Evolutionary conservation across 805 yeast genomes (phyloP).

Genomic region (Yamadazyma insecticola): DNA sequence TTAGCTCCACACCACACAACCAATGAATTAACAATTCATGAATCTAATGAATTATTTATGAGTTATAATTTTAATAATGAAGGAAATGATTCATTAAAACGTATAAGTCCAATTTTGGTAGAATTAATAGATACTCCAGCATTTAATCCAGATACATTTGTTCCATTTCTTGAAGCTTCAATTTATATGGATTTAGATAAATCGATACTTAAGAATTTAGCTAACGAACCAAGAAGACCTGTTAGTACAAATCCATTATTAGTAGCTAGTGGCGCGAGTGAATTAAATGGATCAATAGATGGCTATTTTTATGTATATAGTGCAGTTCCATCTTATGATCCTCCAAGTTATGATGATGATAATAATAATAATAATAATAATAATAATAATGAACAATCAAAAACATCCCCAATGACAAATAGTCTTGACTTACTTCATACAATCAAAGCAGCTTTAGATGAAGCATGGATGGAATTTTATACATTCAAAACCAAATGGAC

Average conservation of each 20-base stretch:
- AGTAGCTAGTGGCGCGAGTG: conserved; percentile 77
- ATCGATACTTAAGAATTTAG: conserved; percentile 56
- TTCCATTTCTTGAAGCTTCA: conserved; percentile 74
- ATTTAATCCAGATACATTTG: conserved; percentile 58
- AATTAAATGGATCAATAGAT: conserved; percentile 68
- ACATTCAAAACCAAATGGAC: conserved; percentile 55
- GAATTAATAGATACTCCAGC: conserved; percentile 77
- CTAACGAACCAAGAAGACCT: conserved; percentile 57
- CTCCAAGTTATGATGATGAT: conserved; percentile 60
- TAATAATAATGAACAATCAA: too few species aligned
- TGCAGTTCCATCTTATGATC: conserved; percentile 58
- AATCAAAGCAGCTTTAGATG: conserved; percentile 56
- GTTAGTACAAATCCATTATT: conserved; percentile 63
- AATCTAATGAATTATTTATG: conserved; percentile 6
- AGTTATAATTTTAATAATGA: conserved; percentile 7
- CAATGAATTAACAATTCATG: conserved; percentile 13
- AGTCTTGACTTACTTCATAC: conserved; percentile 6
- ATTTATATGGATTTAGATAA: conserved; percentile 57
- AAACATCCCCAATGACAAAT: conserved; percentile 1
- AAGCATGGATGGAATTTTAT: conserved; percentile 70
- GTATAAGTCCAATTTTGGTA: conserved; percentile 52
- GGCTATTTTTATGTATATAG: conserved; percentile 69
- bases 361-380: too few species aligned
- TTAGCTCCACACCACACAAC: conserved; percentile 25
- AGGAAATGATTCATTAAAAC: not conserved